Conservation (phyloP, 1,284 basidiomycete species). For the Ustilago lituana region DNA sequence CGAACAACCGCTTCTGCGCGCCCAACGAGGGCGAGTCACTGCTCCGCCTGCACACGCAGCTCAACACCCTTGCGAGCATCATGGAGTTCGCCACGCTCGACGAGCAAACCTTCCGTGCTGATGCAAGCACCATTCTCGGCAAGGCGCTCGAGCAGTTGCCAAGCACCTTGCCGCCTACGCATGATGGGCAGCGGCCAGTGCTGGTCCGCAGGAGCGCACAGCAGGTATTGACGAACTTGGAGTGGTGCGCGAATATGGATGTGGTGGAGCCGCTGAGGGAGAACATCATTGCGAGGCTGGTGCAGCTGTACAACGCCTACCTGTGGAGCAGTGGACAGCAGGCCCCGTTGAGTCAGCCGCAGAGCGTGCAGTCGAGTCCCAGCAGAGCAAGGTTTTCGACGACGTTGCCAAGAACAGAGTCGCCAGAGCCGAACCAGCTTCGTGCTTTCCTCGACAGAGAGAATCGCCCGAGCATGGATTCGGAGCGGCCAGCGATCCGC, state of each 20-base stretch:
- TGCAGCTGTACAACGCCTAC: slow-evolving; percentile 33
- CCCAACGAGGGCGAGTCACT: slow-evolving; percentile 58
- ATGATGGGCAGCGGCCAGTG: slow-evolving; percentile 31
- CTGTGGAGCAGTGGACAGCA: slow-evolving; percentile 2
- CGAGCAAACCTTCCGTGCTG: slow-evolving; percentile 51
- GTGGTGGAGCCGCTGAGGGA: slow-evolving; percentile 42
- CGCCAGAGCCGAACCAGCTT: slow-evolving; percentile 32
- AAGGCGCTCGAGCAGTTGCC: slow-evolving; percentile 49
- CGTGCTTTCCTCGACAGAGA: slow-evolving; percentile 23
- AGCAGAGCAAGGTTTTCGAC: slow-evolving; percentile 10
- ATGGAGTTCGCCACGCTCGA: slow-evolving; percentile 48
- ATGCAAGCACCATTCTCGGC: slow-evolving; percentile 50
- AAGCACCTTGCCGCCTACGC: slow-evolving; percentile 24
- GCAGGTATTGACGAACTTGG: slow-evolving; percentile 46
- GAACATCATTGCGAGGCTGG: slow-evolving; percentile 33
- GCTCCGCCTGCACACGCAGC: slow-evolving; percentile 58
- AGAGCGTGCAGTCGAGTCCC: slow-evolving; percentile 20
- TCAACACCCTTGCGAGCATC: slow-evolving; percentile 53
- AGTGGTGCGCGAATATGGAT: slow-evolving; percentile 52
- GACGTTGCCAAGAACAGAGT: slow-evolving; percentile 18
- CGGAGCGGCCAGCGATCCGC: slow-evolving; percentile 13
- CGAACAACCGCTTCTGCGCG: slow-evolving; percentile 29
- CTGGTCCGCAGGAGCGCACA: slow-evolving; percentile 39
- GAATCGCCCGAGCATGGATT: slow-evolving; percentile 19
- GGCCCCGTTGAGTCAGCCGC: slow-evolving; percentile 2